These are phyloP conservation scores for Starmera dryadoides DNA, from an alignment of 805 yeast species.

Conservation along the genomic window DNA sequence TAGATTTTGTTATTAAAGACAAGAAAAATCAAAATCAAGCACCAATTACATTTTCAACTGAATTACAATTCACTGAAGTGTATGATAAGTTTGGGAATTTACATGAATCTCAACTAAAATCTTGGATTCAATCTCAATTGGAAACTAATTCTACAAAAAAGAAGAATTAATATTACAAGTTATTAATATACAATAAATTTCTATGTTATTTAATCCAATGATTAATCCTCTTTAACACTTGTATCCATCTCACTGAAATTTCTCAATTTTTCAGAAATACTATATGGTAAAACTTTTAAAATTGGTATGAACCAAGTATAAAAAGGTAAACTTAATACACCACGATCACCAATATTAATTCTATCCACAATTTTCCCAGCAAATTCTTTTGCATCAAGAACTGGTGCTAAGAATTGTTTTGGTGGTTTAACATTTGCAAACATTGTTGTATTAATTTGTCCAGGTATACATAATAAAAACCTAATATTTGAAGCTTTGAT, in stretches of 20 bases:
- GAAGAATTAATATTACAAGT: slow-evolving; percentile 31
- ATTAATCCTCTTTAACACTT: slow-evolving; percentile 6
- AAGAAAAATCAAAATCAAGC: slow-evolving; percentile 8
- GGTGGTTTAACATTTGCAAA: slow-evolving; percentile 76
- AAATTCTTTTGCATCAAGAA: slow-evolving; percentile 50
- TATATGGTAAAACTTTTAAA: slow-evolving; percentile 63
- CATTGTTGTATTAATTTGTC: slow-evolving; percentile 73
- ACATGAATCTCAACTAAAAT: slow-evolving; percentile 30
- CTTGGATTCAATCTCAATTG: slow-evolving; percentile 29
- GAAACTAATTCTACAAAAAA: slow-evolving; percentile 27
- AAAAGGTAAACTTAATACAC: slow-evolving; percentile 63
- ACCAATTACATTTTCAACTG: slow-evolving; percentile 7
- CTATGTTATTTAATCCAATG: not conserved
- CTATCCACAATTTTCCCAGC: slow-evolving; percentile 50
- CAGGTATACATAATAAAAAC: slow-evolving; percentile 73
- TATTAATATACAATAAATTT: not conserved
- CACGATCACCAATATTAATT: slow-evolving; percentile 55
- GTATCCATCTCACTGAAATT: slow-evolving; percentile 62
- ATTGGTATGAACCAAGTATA: slow-evolving; percentile 69
- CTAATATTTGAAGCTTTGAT: slow-evolving; percentile 51
- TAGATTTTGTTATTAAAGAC: slow-evolving; percentile 25
- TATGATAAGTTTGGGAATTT: slow-evolving; percentile 36
- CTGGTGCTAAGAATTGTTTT: slow-evolving; percentile 69
- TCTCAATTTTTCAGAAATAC: slow-evolving; percentile 33
- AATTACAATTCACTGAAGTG: slow-evolving; percentile 21